These are phyloP conservation scores for Colletotrichum godetiae DNA, from an alignment of 2,329 filamentous ascomycete species.

Conservation along the genomic window DNA sequence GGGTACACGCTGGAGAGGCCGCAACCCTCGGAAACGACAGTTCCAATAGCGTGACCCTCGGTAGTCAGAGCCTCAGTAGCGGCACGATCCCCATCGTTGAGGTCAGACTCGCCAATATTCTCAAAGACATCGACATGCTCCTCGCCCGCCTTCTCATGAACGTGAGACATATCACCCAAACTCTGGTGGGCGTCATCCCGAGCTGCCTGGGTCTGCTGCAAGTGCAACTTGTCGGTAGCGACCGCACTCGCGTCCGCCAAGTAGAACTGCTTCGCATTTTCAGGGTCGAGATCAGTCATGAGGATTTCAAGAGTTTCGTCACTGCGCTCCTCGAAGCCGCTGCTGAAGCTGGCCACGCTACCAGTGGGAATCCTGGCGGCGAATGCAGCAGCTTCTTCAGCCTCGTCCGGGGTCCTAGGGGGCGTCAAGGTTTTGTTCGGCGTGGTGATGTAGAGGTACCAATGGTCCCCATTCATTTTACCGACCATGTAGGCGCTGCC, in stretches of 20 bases:
- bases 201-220: conserved; percentile 73
- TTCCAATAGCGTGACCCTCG: conserved; percentile 93
- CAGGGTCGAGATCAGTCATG: conserved; percentile 77
- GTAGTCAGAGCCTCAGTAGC: conserved; percentile 84
- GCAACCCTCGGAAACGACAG: conserved; percentile 89
- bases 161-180: conserved; percentile 67
- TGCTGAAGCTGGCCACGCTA: conserved; percentile 47
- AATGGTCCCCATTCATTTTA: conserved; percentile 99
- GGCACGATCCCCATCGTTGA: conserved; percentile 66
- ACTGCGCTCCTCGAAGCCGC: conserved; percentile 58
- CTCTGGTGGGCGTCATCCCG: conserved; percentile 69
- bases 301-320: conserved; percentile 83
- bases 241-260: conserved; percentile 83
- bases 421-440: conserved; percentile 84
- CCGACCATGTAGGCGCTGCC: conserved; percentile 99
- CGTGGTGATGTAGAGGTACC: conserved; percentile 97
- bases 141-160: conserved; percentile 55
- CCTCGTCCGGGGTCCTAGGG: conserved; percentile 76
- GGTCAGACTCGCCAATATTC: conserved; percentile 66
- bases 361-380: conserved; percentile 67
- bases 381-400: conserved; percentile 40
- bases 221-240: conserved; percentile 79
- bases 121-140: conserved; percentile 84
- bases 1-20: conserved; percentile 92
- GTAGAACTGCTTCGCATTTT: conserved; percentile 79